These are phyloP conservation scores for Aegilops longissima DNA, from an alignment of 176 grass and related monocot species.

Conservation along the genomic window DNA sequence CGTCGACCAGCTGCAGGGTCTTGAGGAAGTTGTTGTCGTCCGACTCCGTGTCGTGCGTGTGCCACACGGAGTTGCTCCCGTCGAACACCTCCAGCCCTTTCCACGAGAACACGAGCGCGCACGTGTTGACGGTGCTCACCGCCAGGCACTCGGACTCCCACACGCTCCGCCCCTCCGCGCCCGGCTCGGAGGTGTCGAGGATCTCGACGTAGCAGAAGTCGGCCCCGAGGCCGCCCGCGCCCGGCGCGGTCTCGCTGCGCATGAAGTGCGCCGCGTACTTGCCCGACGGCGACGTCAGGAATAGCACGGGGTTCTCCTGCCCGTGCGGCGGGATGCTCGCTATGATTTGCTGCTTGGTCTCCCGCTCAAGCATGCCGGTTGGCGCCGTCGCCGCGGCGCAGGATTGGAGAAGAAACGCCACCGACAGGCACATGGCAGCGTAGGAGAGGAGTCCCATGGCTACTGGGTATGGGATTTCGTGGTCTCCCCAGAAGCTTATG, in stretches of 20 bases:
- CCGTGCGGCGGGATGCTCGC: conserved; percentile 65
- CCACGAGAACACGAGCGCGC: conserved; percentile 71
- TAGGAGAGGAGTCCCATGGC: conserved; percentile 31
- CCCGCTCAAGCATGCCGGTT: conserved; percentile 57
- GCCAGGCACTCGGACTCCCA: conserved; percentile 91
- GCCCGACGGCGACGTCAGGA: conserved; percentile 74
- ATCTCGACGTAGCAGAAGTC: conserved; percentile 96
- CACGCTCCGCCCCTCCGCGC: conserved; percentile 53
- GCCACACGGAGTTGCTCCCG: conserved; percentile 80
- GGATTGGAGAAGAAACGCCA: conserved; percentile 23
- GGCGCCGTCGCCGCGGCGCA: conserved; percentile 21
- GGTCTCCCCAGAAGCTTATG: neutral
- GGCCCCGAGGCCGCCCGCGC: conserved; percentile 70
- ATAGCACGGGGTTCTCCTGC: conserved; percentile 48
- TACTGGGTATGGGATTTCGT: neutral
- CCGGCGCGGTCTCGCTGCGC: conserved; percentile 45
- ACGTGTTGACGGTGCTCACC: conserved; percentile 72
- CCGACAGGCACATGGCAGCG: neutral
- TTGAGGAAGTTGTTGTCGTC: conserved; percentile 52
- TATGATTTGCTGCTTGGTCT: conserved; percentile 82
- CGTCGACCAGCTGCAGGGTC: conserved; percentile 80
- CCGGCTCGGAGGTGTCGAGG: conserved; percentile 25
- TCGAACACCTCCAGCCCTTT: conserved; percentile 89
- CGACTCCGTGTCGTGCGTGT: conserved; percentile 58
- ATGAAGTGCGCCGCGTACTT: conserved; percentile 72